Evolutionary conservation across 2,329 filamentous ascomycete genomes (phyloP), one percentile per base, ranked within the genome.

Genomic region (Calonectria hongkongensis): DNA sequence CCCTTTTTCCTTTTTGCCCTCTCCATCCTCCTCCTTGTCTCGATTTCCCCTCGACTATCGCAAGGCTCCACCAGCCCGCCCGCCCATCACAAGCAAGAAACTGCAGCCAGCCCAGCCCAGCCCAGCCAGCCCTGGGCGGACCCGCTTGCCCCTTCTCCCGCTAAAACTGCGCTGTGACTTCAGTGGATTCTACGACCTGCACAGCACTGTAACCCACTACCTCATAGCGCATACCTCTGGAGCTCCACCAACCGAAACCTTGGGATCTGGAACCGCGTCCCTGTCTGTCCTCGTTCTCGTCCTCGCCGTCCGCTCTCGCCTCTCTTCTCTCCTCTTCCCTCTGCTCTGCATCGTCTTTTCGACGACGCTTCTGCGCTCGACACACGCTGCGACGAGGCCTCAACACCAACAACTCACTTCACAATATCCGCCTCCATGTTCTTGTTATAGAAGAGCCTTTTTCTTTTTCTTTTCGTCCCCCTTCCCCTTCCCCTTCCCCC

Each of bases 401-500:
- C 62, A 51, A 28, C 43, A 68, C 39, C 62, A 43, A 33, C 70
- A 50, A 56, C n/a, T 13, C 36, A 54, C 36, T 41, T 48, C 33
- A 25, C 43, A 41, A 39, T 47, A 71, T 72, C 72, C 72, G 77
- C 75, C 73, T 80, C 75, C 79, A 83, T 84, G 83, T 79, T 65
- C 76, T 77, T 74, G 79, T 84, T 82, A 83, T 84, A 84, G 82
- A 80, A 81, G 79, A 82, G 75, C 75, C 74, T 73, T 73, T 66
- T 67, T 71, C 73, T 76, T 64, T 75, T 66, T 67, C 70, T 76
- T 74, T 72, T 68, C 60, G 47, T 47, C 47, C 65, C 68, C 64
- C 41, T 69, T 74, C 69, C 73, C 58, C 48, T 48, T 65, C 66
- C 58, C 71, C 72, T 69, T 66, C 63, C 48, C 66, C 68, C 68